Base-by-base conservation (phyloP, 2,329 filamentous ascomycete genomes). In the Venturia carpophila region DNA sequence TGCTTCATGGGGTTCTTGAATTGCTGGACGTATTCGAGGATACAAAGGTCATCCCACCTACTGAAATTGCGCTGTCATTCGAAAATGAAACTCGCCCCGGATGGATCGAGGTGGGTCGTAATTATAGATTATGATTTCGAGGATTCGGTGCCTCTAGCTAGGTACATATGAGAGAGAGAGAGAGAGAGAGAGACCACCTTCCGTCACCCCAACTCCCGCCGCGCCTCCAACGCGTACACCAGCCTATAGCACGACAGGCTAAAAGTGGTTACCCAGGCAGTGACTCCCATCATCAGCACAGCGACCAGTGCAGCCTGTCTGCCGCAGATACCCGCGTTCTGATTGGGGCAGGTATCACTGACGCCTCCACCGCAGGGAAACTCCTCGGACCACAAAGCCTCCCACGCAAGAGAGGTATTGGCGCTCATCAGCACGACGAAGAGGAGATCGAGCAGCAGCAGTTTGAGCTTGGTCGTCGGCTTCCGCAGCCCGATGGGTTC, bases 401-500 rank as follows among this genome's bases (percentile, higher is more conserved):
- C 89, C 74, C 97, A 96, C 1, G 93, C 92, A 68, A 99, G 80
- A 49, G 91, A 90, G 34, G 96, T 84, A 77, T 96, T 97, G 63
- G 92, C 92, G 4, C 92, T 92, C 75, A 96, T 93, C 79, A 99
- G 96, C 52, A 97, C 92, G 72, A 99, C 96, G 74, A 99, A 99
- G 71, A 97, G 87, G 3, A 99, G 82, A 76, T 99, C 94, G 66
- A 96, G 84, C 64, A 99, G 85, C 67, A 97, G 90, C 62, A 99
- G 84, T 17, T 90, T 86, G 69, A 96, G 89, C 75, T 99, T 99
- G 61, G 91, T 88, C 65, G 87, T 87, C 11, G 91, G 87, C 7
- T 87, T 87, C 55, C 95, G 89, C 67, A 99, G 79, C 1, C 94
- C 94, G 24, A 99, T 80, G 27, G 95, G 94, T 74, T 95, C 95